Conservation (phyloP, 257 asterid species). For the Nicotiana attenuata region DNA sequence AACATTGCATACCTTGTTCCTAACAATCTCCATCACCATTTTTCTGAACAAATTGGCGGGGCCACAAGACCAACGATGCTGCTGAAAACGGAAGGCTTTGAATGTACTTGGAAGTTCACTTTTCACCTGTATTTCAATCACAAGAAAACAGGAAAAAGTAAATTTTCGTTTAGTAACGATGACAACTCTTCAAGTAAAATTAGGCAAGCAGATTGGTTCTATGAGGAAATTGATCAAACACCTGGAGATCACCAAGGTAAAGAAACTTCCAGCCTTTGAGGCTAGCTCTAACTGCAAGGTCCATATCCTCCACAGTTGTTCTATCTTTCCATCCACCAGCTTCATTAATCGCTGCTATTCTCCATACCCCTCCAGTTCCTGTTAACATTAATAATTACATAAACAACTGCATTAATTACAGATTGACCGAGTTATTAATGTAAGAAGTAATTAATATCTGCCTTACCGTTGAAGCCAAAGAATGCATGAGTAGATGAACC, state of each 20-base stretch:
- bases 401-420: neutral
- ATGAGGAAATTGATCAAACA: conserved; percentile 1
- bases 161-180: too few relatives aligned
- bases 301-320: conserved; percentile 66
- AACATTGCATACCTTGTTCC: conserved; percentile 33
- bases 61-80: conserved; percentile 71
- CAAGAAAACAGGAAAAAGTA: too few relatives aligned
- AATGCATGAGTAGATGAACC: conserved; percentile 69
- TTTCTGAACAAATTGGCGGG: conserved; percentile 55
- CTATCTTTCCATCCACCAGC: conserved; percentile 75
- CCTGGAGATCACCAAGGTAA: conserved; percentile 58
- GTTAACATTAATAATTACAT: neutral
- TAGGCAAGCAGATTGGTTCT: neutral
- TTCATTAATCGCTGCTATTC: conserved; percentile 50
- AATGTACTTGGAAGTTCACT: conserved; percentile 70
- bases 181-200: neutral
- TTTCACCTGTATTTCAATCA: conserved; percentile 48
- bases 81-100: conserved; percentile 63
- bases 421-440: neutral
- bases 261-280: conserved; percentile 71
- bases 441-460: neutral
- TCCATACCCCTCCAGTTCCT: conserved; percentile 78
- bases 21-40: conserved; percentile 48
- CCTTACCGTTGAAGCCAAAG: conserved; percentile 64
- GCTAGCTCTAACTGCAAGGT: conserved; percentile 64